Percentiles rank a stretch among this genome's conserved stretches.
Evolutionary conservation across 2,329 filamentous ascomycete species (phyloP).

Genomic region (Diaporthe nobilis): DNA sequence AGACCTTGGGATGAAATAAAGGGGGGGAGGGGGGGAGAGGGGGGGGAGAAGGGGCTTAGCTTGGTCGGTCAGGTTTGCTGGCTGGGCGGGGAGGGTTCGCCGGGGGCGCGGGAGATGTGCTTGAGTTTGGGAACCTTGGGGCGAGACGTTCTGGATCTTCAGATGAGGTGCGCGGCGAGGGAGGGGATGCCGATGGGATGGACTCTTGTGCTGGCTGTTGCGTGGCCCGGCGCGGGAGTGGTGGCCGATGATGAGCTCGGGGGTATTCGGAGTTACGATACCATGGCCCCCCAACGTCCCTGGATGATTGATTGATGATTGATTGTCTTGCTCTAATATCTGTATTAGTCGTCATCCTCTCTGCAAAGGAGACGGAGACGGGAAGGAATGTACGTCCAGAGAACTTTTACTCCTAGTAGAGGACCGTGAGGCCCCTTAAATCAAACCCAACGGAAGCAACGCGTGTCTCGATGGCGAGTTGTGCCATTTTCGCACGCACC

Average conservation of each 20-base stretch:
- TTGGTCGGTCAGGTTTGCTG: not conserved
- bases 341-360: not conserved
- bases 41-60: too few species aligned
- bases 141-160: conserved; percentile 29
- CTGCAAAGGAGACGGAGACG: too few species aligned
- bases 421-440: not conserved
- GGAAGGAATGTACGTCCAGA: not conserved
- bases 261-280: not conserved
- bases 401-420: not conserved
- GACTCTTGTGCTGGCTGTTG: not conserved
- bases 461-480: conserved; percentile 8
- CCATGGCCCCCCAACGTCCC: not conserved
- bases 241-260: not conserved
- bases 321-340: too few species aligned
- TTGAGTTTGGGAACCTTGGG: not conserved
- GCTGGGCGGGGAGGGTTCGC: not conserved
- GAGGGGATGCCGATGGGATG: not conserved
- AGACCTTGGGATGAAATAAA: not conserved
- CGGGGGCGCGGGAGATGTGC: not conserved
- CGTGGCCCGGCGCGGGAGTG: not conserved
- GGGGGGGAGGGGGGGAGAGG: too few species aligned
- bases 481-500: too few species aligned
- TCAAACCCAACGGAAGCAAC: conserved; percentile 9
- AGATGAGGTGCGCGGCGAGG: conserved; percentile 19
- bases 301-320: too few species aligned